Base-by-base conservation (phyloP, 169 alveolate genomes). In the Perkinsus olseni region DNA sequence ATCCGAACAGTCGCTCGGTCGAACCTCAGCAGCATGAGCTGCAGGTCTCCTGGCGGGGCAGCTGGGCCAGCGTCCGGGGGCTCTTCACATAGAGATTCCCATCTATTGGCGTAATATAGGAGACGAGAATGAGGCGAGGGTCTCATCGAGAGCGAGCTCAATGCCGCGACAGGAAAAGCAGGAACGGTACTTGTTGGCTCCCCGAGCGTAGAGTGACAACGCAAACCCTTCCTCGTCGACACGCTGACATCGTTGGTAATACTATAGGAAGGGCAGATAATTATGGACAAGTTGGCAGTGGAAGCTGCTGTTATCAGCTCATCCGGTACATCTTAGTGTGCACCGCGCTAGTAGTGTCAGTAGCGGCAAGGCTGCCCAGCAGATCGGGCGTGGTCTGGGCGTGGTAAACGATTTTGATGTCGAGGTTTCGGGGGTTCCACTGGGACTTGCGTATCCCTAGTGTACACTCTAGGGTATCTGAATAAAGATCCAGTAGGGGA, bases 391-490 rank as follows among this genome's bases (percentile, higher is more conserved):
- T 3, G 11, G 50, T 11, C 50, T 94, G 92, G 92, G 96, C 96
- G 38, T 91, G 62, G 92, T 96, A 98, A 74, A 95, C 94, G 36
- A 98, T 91, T 92, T 97, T 97, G 94, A 98, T 96, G 93, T 98
- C 99, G 48, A 98, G 93, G 92, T 97, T 98, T 39, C 99, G 95
- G 0, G 96, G 97, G 93, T 98, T 98, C 39, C 95, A 94, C 90
- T 93, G 92, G 93, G 96, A 97, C 94, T 97, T 98, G 91, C 96
- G 94, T 37, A 97, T 97, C 31, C 98, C 98, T 74, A 98, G 96
- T 93, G 97, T 95, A 20, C 99, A 99, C 51, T 94, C 91, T 37
- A 97, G 96, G 39, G 74, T 82, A 92, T 97, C 97, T 31, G 93
- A 62, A 92, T 3, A 92, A 92, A 74, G 0, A 34, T 1, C 38